Evolutionary conservation across 2,329 filamentous ascomycete species (phyloP), one percentile per base, ranked within the genome.

Genomic region (Septoria linicola): DNA sequence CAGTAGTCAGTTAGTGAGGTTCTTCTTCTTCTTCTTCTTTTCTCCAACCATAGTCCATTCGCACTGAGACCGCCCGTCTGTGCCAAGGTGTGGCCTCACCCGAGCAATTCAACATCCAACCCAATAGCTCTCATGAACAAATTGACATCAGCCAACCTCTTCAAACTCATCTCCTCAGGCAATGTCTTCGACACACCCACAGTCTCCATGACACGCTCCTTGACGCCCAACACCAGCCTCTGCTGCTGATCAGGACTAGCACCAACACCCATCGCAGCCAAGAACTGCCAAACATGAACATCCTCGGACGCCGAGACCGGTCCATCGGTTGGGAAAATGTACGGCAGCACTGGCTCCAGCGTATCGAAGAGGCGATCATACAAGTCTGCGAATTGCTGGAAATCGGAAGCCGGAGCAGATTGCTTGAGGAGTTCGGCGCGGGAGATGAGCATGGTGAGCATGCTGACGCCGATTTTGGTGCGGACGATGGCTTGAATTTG

Each of bases 61-160:
- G 30, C 41, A 21, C 16, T 21, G 3, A 16, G n/a, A 32, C n/a
- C n/a, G n/a, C n/a, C n/a, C n/a, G n/a, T n/a, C n/a, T n/a, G n/a
- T n/a, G n/a, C n/a, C n/a, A 17, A n/a, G 6, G n/a, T 1, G 8
- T 21, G 4, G 11, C 16, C 36, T 76, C 73, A 84, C 61, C 80
- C 80, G 58, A 85, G 76, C 62, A 85, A 70, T 59, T 96, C 93
- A 43, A 99, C 93, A 74, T 99, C 93, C 68, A 99, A 79, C n/a
- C 93, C 93, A 71, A 99, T 96, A 49, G 92, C 93, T 66, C 90
- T 87, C 91, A 99, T 96, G 71, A 99, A 99, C 49, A 99, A 75
- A 69, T 99, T 99, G 61, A 99, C 93, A 66, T 96, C 96, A 52
- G 87, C 85, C 51, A 96, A 77, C 53, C 92, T 85, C 67, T 89